These are phyloP conservation scores for Scedosporium minutisporum DNA, from an alignment of 2,329 filamentous ascomycete genomes.

Conservation along the genomic window DNA sequence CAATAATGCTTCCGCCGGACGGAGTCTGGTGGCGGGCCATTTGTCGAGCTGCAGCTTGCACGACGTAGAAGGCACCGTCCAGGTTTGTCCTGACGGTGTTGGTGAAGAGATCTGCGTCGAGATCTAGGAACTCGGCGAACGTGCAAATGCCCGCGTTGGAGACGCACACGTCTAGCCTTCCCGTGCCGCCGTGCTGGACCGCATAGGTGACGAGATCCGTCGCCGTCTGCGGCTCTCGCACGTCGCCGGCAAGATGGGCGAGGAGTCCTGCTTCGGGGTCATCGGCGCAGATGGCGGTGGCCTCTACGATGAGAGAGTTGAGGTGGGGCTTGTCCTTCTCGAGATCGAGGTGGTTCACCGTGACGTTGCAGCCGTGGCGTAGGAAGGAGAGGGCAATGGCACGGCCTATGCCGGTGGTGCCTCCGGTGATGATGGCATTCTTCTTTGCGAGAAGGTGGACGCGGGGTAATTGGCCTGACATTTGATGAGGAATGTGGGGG, in stretches of 20 bases:
- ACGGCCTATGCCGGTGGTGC: constrained; percentile 76
- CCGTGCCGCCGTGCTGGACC: constrained; percentile 46
- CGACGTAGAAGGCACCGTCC: constrained; percentile 77
- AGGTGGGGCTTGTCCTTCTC: constrained; percentile 41
- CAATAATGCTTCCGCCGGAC: constrained; percentile 70
- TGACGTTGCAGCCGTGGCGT: constrained; percentile 66
- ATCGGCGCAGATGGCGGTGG: constrained; percentile 29
- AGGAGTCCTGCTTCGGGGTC: constrained; percentile 44
- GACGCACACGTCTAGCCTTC: constrained; percentile 66
- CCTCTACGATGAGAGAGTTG: constrained; percentile 41
- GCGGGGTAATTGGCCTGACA: constrained; percentile 25
- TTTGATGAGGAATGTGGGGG: background rate
- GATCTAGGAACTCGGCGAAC: constrained; percentile 76
- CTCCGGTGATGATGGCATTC: constrained; percentile 78
- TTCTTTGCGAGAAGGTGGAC: constrained; percentile 58
- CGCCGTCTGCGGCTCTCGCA: constrained; percentile 65
- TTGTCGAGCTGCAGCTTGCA: constrained; percentile 75
- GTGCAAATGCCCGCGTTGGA: constrained; percentile 83
- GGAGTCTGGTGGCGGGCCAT: constrained; percentile 58
- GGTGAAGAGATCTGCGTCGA: constrained; percentile 60
- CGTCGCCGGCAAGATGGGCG: constrained; percentile 65
- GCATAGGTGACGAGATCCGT: constrained; percentile 55
- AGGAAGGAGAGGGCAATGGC: constrained; percentile 76
- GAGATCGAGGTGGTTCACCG: constrained; percentile 69
- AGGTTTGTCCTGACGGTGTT: constrained; percentile 72